Conservation (phyloP, 345 rosid species). For the Angophora floribunda region DNA sequence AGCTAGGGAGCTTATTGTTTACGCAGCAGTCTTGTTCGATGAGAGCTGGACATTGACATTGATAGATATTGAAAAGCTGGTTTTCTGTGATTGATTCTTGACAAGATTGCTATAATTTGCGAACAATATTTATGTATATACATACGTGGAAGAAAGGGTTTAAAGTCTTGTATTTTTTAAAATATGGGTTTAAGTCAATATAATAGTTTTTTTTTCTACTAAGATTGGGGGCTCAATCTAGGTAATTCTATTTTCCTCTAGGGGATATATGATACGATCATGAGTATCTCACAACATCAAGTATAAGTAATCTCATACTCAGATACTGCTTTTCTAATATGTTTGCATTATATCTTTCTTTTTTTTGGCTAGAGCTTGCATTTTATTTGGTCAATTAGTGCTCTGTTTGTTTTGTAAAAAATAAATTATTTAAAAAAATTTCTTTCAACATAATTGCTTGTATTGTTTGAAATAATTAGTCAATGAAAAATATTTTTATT, state of each 20-base stretch:
- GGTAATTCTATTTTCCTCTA: neutral
- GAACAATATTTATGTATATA: rapidly evolving
- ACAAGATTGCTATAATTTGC: neutral
- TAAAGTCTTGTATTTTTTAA: neutral
- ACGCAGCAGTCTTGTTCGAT: neutral
- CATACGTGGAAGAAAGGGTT: neutral
- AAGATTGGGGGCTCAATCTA: neutral
- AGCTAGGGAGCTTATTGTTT: neutral
- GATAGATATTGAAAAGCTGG: neutral
- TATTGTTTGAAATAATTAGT: too few species aligned
- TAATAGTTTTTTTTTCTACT: neutral
- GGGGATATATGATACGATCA: neutral
- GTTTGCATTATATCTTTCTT: neutral
- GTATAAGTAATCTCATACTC: neutral
- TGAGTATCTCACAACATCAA: neutral
- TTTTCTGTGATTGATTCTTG: neutral
- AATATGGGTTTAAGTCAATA: neutral
- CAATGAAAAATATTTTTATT: too few species aligned
- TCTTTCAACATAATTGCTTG: too few species aligned
- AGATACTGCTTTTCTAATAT: neutral
- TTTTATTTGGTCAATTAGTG: too few species aligned
- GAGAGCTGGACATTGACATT: neutral
- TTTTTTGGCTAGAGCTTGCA: neutral
- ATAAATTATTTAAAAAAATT: too few species aligned
- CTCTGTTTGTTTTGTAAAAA: too few species aligned